Percentiles rank a stretch among this genome's conserved stretches.
Evolutionary conservation across 345 rosid genomes (phyloP).

Genomic region (Populus simonii): DNA sequence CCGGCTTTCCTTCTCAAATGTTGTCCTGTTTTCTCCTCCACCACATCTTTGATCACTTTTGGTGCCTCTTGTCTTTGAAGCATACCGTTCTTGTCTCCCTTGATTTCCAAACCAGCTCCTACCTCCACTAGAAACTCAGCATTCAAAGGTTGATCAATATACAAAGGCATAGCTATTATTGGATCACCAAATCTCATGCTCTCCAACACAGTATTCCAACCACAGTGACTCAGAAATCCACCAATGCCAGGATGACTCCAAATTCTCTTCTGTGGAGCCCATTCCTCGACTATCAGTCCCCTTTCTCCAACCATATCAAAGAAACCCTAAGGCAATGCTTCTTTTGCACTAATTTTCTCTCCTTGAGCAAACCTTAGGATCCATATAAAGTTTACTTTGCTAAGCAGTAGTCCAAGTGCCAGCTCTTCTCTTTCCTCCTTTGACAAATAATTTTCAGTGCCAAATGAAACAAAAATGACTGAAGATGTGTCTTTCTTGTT

Average conservation of each 20-base stretch:
- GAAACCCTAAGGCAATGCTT: background rate
- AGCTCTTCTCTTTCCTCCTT: constrained; percentile 31
- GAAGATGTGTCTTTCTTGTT: constrained; percentile 19
- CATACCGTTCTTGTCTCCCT: background rate
- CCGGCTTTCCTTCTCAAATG: too few species aligned
- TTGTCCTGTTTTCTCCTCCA: too few species aligned
- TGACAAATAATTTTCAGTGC: constrained; percentile 35
- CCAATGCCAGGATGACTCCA: background rate
- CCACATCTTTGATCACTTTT: too few species aligned
- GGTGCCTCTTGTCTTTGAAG: background rate
- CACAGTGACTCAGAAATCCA: background rate
- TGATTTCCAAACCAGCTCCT: background rate
- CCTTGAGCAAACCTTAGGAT: constrained; percentile 27
- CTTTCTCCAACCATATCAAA: background rate
- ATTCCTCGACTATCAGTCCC: background rate
- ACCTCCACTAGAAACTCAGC: background rate
- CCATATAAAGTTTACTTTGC: constrained; percentile 37
- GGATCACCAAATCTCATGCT: background rate
- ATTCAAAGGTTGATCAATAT: background rate
- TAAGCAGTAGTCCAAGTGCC: constrained; percentile 36
- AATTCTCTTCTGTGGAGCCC: background rate
- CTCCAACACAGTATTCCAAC: background rate
- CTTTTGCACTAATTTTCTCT: background rate
- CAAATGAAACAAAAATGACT: constrained; percentile 35
- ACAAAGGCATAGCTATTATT: background rate